These are phyloP conservation scores for Meyerozyma carpophila DNA, from an alignment of 1,139 yeast species.

Conservation along the genomic window DNA sequence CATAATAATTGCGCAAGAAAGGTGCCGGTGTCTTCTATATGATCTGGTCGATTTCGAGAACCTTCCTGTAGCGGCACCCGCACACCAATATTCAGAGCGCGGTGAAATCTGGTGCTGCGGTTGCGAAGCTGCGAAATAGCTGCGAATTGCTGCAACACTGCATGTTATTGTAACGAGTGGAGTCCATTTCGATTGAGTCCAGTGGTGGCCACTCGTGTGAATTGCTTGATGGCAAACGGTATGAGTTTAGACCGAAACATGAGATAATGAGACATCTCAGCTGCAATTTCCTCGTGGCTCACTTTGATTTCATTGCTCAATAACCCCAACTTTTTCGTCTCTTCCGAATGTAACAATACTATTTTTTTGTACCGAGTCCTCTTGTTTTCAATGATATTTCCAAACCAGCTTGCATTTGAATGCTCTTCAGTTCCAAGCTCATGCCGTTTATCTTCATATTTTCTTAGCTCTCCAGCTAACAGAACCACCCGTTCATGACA, in stretches of 20 bases:
- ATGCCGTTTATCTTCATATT: slow-evolving; percentile 16
- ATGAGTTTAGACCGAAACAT: slow-evolving; percentile 43
- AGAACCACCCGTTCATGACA: slow-evolving; percentile 24
- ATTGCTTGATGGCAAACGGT: slow-evolving; percentile 24
- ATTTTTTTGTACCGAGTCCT: slow-evolving; percentile 29
- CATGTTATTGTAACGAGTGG: neutral
- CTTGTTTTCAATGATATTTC: slow-evolving; percentile 31
- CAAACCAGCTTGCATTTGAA: slow-evolving; percentile 20
- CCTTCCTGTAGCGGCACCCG: neutral
- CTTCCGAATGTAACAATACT: slow-evolving; percentile 26
- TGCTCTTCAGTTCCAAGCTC: slow-evolving; percentile 8
- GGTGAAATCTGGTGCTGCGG: neutral
- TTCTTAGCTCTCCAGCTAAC: slow-evolving; percentile 26
- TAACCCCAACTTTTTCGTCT: slow-evolving; percentile 27
- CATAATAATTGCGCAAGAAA: slow-evolving; percentile 11
- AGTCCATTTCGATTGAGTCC: neutral
- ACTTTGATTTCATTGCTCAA: slow-evolving; percentile 34
- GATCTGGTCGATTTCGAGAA: slow-evolving; percentile 1
- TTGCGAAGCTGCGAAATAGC: neutral
- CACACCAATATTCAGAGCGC: neutral
- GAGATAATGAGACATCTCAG: slow-evolving; percentile 55
- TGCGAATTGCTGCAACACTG: too few relatives aligned
- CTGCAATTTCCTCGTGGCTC: slow-evolving; percentile 57
- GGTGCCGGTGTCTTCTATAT: neutral
- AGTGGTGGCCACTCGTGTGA: neutral